A percentile compares a stretch with the other conserved stretches of the same genome.
Evolutionary conservation across 805 yeast species (phyloP).

Genomic region (Saccharomycopsis sp.): DNA sequence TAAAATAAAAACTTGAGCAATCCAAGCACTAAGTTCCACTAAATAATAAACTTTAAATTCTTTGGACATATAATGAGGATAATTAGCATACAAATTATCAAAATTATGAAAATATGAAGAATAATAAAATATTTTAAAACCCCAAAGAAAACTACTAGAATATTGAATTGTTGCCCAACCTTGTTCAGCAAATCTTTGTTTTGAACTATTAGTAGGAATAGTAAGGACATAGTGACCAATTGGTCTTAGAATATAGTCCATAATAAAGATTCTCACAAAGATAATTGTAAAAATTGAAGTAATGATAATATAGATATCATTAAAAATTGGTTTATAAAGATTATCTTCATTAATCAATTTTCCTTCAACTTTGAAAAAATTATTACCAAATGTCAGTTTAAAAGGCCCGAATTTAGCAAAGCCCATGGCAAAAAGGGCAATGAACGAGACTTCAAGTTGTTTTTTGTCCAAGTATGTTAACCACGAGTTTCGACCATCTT

Average conservation of each 20-base stretch:
- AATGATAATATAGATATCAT: constrained; percentile 42
- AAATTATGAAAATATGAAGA: constrained; percentile 52
- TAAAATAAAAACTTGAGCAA: constrained; percentile 68
- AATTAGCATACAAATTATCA: constrained; percentile 43
- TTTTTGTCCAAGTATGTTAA: no score
- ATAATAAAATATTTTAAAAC: constrained; percentile 43
- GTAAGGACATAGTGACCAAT: constrained; percentile 33
- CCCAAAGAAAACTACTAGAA: constrained; percentile 41
- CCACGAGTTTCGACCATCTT: no score
- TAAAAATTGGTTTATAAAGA: background rate
- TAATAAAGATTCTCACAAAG: constrained; percentile 47
- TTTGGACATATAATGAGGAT: constrained; percentile 47
- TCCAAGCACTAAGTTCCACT: constrained; percentile 64
- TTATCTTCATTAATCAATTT: background rate
- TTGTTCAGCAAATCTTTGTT: constrained; percentile 74
- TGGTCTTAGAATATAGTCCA: constrained; percentile 50
- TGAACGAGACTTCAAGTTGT: no score
- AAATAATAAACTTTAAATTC: constrained; percentile 61
- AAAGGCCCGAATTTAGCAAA: no score
- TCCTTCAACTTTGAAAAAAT: constrained; percentile 9
- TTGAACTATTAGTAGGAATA: constrained; percentile 40
- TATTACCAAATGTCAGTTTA: background rate
- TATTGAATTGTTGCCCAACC: constrained; percentile 67
- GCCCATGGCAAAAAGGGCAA: no score
- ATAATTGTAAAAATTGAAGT: constrained; percentile 46